Evolutionary conservation across 2,329 filamentous ascomycete species (phyloP).

Genomic region (Scedosporium dehoogii): DNA sequence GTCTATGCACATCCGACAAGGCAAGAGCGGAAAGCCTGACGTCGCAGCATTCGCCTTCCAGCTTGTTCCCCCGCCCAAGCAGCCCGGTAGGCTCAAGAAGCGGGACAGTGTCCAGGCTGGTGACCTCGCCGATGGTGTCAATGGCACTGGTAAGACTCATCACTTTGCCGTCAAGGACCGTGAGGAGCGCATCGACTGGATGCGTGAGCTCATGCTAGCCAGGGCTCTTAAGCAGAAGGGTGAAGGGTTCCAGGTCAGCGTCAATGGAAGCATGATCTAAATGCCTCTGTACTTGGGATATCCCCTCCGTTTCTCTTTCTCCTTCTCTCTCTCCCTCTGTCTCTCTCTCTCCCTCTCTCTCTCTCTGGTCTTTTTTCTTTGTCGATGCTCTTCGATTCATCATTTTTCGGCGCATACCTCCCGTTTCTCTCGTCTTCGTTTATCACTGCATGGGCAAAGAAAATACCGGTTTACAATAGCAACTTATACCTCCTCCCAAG

Average conservation of each 20-base stretch:
- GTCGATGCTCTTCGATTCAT: slow-evolving; percentile 12
- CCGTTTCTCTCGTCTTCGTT: slow-evolving; percentile 8
- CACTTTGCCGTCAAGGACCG: slow-evolving; percentile 84
- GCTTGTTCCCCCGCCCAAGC: slow-evolving; percentile 61
- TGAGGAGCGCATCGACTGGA: slow-evolving; percentile 94
- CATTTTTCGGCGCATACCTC: slow-evolving; percentile 5
- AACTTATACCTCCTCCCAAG: background rate
- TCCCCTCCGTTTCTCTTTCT: background rate
- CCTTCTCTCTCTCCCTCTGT: slow-evolving; percentile 1
- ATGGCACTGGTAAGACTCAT: slow-evolving; percentile 70
- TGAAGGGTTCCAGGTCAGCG: slow-evolving; percentile 71
- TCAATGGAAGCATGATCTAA: slow-evolving; percentile 70
- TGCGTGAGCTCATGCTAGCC: slow-evolving; percentile 84
- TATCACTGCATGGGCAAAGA: background rate
- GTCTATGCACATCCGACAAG: slow-evolving; percentile 55
- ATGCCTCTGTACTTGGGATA: slow-evolving; percentile 7
- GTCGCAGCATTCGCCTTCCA: slow-evolving; percentile 73
- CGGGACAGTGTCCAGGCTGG: slow-evolving; percentile 37
- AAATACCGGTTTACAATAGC: slow-evolving; percentile 1
- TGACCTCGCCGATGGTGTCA: slow-evolving; percentile 33
- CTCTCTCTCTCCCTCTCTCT: slow-evolving; percentile 7
- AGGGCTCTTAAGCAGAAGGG: slow-evolving; percentile 79
- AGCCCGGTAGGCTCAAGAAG: slow-evolving; percentile 43
- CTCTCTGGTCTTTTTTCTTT: slow-evolving; percentile 10
- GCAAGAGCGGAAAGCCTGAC: slow-evolving; percentile 38